Evolutionary conservation across 2,329 filamentous ascomycete species (phyloP).

Genomic region (Colletotrichum godetiae): DNA sequence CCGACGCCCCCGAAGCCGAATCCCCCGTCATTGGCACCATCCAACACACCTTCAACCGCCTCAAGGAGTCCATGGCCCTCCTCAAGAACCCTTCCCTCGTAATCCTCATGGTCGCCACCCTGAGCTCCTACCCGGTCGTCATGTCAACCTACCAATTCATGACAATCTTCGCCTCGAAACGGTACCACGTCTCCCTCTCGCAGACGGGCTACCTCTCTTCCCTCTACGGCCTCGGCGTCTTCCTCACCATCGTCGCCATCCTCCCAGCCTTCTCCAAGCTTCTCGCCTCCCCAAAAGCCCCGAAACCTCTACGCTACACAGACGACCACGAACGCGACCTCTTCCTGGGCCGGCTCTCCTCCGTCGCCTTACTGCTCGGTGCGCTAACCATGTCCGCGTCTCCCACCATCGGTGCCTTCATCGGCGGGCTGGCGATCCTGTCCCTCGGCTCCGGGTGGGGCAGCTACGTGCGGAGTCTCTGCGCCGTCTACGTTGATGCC

Average conservation of each 20-base stretch:
- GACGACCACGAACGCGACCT: slow-evolving; percentile 43
- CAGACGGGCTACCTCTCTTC: slow-evolving; percentile 46
- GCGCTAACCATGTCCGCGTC: slow-evolving; percentile 42
- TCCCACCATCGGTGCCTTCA: slow-evolving; percentile 40
- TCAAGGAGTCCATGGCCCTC: slow-evolving; percentile 37
- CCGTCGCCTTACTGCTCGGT: slow-evolving; percentile 37
- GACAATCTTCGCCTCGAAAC: slow-evolving; percentile 44
- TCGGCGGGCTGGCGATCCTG: slow-evolving; percentile 44
- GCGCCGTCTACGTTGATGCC: slow-evolving; percentile 40
- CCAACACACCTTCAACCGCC: slow-evolving; percentile 33
- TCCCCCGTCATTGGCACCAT: neutral
- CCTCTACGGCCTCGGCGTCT: slow-evolving; percentile 42
- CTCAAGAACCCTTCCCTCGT: slow-evolving; percentile 41
- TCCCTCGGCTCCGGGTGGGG: slow-evolving; percentile 42
- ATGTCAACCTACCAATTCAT: slow-evolving; percentile 35
- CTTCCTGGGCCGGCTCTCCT: slow-evolving; percentile 41
- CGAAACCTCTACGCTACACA: slow-evolving; percentile 38
- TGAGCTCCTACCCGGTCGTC: slow-evolving; percentile 25
- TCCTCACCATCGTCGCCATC: slow-evolving; percentile 40
- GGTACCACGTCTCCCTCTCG: slow-evolving; percentile 43
- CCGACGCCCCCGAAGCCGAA: slow-evolving; percentile 1
- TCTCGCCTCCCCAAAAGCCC: slow-evolving; percentile 37
- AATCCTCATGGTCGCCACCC: slow-evolving; percentile 41
- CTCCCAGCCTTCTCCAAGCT: slow-evolving; percentile 41
- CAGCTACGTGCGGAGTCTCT: slow-evolving; percentile 42